Percentiles rank a stretch among this genome's conserved stretches.
Conservation (phyloP, 805 yeast genomes). For the Cyberlindnera maclurae region DNA sequence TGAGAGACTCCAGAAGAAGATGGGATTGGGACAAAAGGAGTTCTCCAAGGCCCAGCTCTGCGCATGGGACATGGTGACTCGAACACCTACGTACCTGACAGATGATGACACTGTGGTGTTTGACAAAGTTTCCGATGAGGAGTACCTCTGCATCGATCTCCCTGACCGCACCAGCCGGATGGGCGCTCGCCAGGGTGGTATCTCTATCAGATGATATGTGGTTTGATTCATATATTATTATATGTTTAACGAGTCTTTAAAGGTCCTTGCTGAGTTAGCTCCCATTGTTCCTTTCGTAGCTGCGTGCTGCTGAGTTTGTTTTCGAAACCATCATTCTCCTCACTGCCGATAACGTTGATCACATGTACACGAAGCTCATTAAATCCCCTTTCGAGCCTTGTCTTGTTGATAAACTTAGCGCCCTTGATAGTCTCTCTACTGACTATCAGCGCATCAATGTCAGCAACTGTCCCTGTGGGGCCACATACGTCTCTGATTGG, state of each 20-base stretch:
- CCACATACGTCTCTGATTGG: slow-evolving; percentile 86
- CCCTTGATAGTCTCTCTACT: slow-evolving; percentile 77
- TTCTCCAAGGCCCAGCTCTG: slow-evolving; percentile 65
- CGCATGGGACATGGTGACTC: slow-evolving; percentile 24
- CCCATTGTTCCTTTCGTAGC: slow-evolving; percentile 38
- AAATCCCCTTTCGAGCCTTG: slow-evolving; percentile 52
- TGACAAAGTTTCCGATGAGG: slow-evolving; percentile 44
- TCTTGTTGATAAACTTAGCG: slow-evolving; percentile 62
- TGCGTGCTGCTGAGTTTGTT: slow-evolving; percentile 85
- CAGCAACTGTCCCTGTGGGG: slow-evolving; percentile 73
- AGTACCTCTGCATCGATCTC: slow-evolving; percentile 74
- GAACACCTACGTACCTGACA: slow-evolving; percentile 31
- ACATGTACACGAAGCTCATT: slow-evolving; percentile 41
- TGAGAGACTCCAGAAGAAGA: slow-evolving; percentile 54
- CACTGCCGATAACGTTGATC: slow-evolving; percentile 62
- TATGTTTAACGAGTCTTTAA: neutral
- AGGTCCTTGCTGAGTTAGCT: slow-evolving; percentile 3
- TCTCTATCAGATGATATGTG: slow-evolving; percentile 26
- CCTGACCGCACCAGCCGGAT: slow-evolving; percentile 71
- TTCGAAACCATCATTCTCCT: slow-evolving; percentile 45
- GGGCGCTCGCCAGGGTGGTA: slow-evolving; percentile 41
- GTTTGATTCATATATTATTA: neutral
- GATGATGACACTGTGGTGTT: slow-evolving; percentile 47
- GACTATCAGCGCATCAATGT: slow-evolving; percentile 73
- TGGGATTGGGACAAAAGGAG: slow-evolving; percentile 76